Percentiles rank a stretch among this genome's conserved stretches.
Evolutionary conservation across 179 eudicot genomes (phyloP).

Genomic region (Spinacia oleracea): DNA sequence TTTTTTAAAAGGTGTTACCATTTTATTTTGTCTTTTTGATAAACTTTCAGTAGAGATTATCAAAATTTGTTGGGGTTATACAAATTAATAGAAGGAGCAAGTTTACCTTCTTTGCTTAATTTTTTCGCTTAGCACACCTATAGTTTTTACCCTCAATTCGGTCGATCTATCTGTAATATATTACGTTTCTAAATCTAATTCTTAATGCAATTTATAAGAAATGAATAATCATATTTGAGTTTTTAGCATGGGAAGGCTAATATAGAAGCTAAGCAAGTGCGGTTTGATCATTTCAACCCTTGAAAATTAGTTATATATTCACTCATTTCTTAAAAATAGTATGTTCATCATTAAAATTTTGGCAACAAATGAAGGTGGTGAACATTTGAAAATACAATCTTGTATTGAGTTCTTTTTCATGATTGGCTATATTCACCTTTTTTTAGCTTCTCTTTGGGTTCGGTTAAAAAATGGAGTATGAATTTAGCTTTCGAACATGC

Average conservation of each 20-base stretch:
- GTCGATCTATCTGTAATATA: neutral
- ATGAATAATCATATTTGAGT: neutral
- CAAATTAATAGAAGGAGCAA: neutral
- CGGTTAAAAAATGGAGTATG: neutral
- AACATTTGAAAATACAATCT: constrained; percentile 10
- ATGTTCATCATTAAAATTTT: neutral
- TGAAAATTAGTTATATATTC: too few species aligned
- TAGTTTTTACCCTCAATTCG: neutral
- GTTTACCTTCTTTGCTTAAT: neutral
- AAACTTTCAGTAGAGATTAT: neutral
- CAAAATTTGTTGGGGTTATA: neutral
- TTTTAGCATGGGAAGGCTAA: neutral
- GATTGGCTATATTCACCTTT: neutral
- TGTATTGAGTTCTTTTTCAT: constrained; percentile 12
- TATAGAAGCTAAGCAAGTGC: neutral
- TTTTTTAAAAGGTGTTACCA: too few species aligned
- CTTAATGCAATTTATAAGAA: neutral
- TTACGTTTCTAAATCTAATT: too few species aligned
- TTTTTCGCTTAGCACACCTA: neutral
- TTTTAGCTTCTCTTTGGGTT: neutral
- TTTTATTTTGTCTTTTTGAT: too few species aligned
- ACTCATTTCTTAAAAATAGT: neutral
- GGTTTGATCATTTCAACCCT: neutral
- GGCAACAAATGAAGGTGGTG: constrained; percentile 5
- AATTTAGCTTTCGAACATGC: neutral